Conservation (phyloP, 495 filamentous ascomycete species). For the Opeltia flavorubescens region DNA sequence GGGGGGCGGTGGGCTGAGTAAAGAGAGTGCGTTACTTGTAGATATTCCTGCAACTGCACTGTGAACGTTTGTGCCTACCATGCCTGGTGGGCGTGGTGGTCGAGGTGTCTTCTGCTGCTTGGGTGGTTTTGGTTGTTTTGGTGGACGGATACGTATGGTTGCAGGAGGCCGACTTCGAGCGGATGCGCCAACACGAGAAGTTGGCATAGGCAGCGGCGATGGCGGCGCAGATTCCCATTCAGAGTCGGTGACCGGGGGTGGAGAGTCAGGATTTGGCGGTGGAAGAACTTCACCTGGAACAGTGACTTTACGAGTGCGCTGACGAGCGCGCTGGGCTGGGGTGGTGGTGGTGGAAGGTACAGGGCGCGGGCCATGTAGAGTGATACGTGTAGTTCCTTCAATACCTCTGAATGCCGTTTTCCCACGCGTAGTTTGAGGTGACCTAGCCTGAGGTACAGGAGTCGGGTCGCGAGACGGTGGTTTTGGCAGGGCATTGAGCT, state of each 20-base stretch:
- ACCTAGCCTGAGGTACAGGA: conserved; percentile 30
- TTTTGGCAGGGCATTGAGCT: conserved; percentile 63
- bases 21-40: conserved; percentile 66
- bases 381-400: conserved; percentile 39
- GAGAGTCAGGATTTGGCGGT: conserved; percentile 29
- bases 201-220: conserved; percentile 21
- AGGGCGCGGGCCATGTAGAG: conserved; percentile 39
- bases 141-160: conserved; percentile 15
- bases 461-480: conserved; percentile 58
- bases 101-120: conserved; percentile 29
- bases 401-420: conserved; percentile 30
- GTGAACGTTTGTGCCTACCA: conserved; percentile 40
- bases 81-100: conserved; percentile 28
- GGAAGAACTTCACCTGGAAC: conserved; percentile 32
- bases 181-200: conserved; percentile 21
- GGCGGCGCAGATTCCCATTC: conserved; percentile 22
- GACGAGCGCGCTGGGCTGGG: conserved; percentile 22
- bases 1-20: conserved; percentile 62
- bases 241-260: conserved; percentile 21
- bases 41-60: conserved; percentile 50
- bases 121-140: conserved; percentile 15
- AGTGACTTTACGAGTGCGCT: conserved; percentile 26
- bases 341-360: conserved; percentile 14
- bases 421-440: conserved; percentile 40
- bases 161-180: conserved; percentile 14